These are phyloP conservation scores for Aspergillus pseudoviridinutans DNA, from an alignment of 2,329 filamentous ascomycete genomes.

Conservation along the genomic window DNA sequence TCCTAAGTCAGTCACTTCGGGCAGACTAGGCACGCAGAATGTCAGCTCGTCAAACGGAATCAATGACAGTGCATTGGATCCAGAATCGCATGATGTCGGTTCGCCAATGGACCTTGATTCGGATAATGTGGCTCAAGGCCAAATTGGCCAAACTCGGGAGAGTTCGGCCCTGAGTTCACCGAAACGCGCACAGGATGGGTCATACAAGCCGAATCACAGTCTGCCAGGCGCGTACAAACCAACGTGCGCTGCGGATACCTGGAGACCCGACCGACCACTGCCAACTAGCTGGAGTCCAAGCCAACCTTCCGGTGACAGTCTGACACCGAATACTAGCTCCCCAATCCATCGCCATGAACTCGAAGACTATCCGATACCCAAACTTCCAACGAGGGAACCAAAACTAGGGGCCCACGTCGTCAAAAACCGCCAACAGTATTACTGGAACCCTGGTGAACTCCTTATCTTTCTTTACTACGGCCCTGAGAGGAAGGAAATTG, in stretches of 20 bases:
- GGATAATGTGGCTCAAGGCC: neutral
- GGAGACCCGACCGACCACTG: neutral
- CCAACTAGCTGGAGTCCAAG: neutral
- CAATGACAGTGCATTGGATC: neutral
- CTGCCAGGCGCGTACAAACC: neutral
- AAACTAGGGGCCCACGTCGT: neutral
- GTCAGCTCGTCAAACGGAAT: neutral
- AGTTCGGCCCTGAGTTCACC: neutral
- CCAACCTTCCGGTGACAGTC: neutral
- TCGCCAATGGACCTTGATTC: neutral
- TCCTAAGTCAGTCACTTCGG: neutral
- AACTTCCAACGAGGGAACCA: constrained; percentile 10
- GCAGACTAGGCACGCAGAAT: neutral
- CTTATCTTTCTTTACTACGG: constrained; percentile 29
- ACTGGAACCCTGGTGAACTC: constrained; percentile 25
- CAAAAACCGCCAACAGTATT: neutral
- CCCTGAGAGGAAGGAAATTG: constrained; percentile 23
- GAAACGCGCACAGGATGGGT: neutral
- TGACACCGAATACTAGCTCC: neutral
- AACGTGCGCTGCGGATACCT: neutral
- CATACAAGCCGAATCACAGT: neutral
- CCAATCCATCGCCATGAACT: neutral
- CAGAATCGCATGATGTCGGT: neutral
- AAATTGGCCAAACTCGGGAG: neutral
- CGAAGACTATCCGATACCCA: neutral